phyloP scores from a whole-genome alignment of 2,329 filamentous ascomycete genomes.

The Claviceps sp. region DNA sequence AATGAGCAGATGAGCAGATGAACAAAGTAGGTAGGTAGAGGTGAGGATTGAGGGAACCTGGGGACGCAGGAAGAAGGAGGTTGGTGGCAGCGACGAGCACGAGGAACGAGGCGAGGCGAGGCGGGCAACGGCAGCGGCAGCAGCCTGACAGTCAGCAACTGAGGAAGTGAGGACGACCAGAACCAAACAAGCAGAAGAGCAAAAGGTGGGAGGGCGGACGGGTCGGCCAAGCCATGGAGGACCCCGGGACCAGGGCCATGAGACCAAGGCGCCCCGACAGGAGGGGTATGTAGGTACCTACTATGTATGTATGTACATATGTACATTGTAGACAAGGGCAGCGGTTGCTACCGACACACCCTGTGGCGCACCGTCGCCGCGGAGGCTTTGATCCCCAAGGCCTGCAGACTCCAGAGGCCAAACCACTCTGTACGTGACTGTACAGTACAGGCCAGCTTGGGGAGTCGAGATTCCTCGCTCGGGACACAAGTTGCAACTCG shows the following conservation, averaged over 20 bases:
- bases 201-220: slow-evolving; percentile 1
- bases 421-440: no score
- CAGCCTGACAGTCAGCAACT: neutral
- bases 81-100: slow-evolving; percentile 4
- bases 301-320: no score
- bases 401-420: no score
- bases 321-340: slow-evolving; percentile 1
- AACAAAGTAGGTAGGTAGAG: neutral
- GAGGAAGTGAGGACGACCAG: neutral
- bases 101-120: neutral
- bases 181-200: neutral
- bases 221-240: slow-evolving; percentile 3
- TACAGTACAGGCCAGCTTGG: no score
- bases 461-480: no score
- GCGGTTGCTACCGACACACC: neutral
- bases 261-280: slow-evolving; percentile 2
- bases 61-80: slow-evolving; percentile 4
- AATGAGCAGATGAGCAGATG: neutral
- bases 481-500: no score
- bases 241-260: slow-evolving; percentile 4
- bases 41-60: slow-evolving; percentile 3
- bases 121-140: neutral
- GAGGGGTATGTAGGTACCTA: neutral
- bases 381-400: no score
- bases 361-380: neutral